Evolutionary conservation across 768 basidiomycete genomes (phyloP), one percentile per base, ranked within the genome.

Genomic region (Suillus cothurnatus): DNA sequence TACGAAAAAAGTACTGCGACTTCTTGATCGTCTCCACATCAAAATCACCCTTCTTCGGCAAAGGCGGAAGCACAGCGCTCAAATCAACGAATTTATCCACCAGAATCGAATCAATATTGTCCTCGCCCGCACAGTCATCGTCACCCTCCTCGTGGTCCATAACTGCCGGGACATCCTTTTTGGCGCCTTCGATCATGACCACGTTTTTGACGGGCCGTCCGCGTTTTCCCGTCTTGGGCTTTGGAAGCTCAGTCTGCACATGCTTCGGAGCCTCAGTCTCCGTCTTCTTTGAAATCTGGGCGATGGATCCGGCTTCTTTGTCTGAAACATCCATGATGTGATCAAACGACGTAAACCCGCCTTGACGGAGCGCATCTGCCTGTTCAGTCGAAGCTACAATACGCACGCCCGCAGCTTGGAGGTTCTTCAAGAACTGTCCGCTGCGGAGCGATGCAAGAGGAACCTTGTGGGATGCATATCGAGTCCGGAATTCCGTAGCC

Each of bases 1-100:
- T 85, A 97, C 50, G 95, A 96, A 84, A 98, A 85, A 99, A 99
- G 78, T 98, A 99, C 43, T 84, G 82, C 50, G 91, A 93, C 64
- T 87, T 78, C 74, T 90, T 90, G 78, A 98, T 95, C 66, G 81
- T 82, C 71, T 86, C 82, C 67, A 99, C 94, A 68, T 93, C 85
- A 75, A 99, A 97, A 64, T 81, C 81, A 62, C 97, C 97, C 80
- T 93, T 94, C 76, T 86, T 74, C 0, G 97, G 97, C 26, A 95
- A 76, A 0, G 88, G 90, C 0, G 95, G 95, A 23, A 98, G 76
- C 69, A 96, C 68, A 69, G 93, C 90, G 38, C 81, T 77, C 52
- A 99, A 77, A 69, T 87, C 82, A 62, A 97, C 85, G 73, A 94
- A 95, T 81, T 86, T 88, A 79, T 82, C 81, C 71, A 64, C 41